Evolutionary conservation across 2,329 filamentous ascomycete genomes (phyloP), one percentile per base, ranked within the genome.

Genomic region (Phialophora chinensis): DNA sequence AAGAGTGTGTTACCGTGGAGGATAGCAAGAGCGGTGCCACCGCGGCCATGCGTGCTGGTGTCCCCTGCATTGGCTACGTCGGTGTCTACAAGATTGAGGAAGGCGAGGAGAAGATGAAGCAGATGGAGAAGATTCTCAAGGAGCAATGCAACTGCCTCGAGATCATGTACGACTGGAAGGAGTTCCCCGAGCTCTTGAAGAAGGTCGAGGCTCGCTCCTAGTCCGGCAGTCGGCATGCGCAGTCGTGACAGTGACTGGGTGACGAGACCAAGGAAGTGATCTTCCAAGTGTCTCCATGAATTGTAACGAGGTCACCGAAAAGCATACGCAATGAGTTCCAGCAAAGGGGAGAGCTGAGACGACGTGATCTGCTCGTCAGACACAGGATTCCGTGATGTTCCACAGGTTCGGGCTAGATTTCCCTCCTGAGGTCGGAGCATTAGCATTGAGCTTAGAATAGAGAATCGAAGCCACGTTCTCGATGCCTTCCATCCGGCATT

Each of bases 21-120:
- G 93, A 97, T 83, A 92, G 89, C 84, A 92, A 91, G 86, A 93
- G 90, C 74, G 93, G 93, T 71, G 91, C 92, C 58, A 87, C 91
- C 66, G 92, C 91, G 72, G 90, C 88, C 68, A 88, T 89, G 75
- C 86, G 91, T 69, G 93, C 93, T 29, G 87, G 88, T 61, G 95
- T 97, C 75, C 90, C 88, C 69, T 88, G 91, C 69, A 88, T 97
- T 73, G 93, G 88, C 65, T 97, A 97, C 78, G 91, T 95, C 29
- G 93, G 93, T 47, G 91, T 90, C 69, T 95, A 96, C 79, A 81
- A 82, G 59, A 80, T 82, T 23, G 84, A 85, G 56, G 86, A 90
- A 78, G 82, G 86, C 79, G 82, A 85, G 62, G 86, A 90, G 79
- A 92, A 92, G 88, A 82, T 85, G 63, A 86, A 90, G 78, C 91